Percentiles rank a stretch among this genome's conserved stretches.
phyloP scores from a whole-genome alignment of 495 filamentous ascomycete species.

The Penicillium bialowiezense region DNA sequence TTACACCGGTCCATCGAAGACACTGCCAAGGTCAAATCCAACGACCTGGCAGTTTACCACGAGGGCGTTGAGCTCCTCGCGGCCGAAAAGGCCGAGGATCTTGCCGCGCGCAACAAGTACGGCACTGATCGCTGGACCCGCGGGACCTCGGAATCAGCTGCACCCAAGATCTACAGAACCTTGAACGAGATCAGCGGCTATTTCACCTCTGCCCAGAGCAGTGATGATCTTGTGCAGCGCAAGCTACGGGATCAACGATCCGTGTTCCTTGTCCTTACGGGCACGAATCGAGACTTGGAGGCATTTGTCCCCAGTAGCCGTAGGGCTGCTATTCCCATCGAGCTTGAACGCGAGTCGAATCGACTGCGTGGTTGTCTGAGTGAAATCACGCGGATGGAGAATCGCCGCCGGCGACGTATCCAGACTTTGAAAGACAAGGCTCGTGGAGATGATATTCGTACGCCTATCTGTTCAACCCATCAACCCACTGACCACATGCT shows the following conservation, averaged over 20 bases:
- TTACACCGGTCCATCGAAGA: conserved; percentile 77
- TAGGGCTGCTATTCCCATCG: conserved; percentile 70
- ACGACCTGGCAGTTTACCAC: conserved; percentile 69
- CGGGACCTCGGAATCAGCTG: conserved; percentile 64
- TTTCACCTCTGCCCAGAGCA: conserved; percentile 78
- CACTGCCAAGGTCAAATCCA: conserved; percentile 77
- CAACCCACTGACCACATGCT: background rate
- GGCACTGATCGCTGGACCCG: conserved; percentile 87
- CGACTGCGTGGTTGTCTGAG: conserved; percentile 73
- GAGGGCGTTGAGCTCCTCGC: conserved; percentile 76
- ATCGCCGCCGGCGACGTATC: conserved; percentile 68
- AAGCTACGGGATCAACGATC: conserved; percentile 76
- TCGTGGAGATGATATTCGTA: conserved; percentile 85
- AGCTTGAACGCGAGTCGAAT: conserved; percentile 73
- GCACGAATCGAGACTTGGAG: conserved; percentile 74
- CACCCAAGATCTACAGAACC: conserved; percentile 70
- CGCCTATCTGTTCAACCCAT: conserved; percentile 13
- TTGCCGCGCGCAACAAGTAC: conserved; percentile 68
- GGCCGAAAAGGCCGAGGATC: conserved; percentile 81
- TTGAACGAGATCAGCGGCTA: conserved; percentile 81
- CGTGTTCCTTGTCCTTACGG: conserved; percentile 69
- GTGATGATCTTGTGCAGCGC: conserved; percentile 73
- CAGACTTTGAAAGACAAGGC: conserved; percentile 73
- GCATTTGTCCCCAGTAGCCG: conserved; percentile 87
- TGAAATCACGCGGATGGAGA: conserved; percentile 79